A percentile compares a stretch with the other conserved stretches of the same genome.
phyloP scores from a whole-genome alignment of 2,329 filamentous ascomycete genomes.

The Chalaropsis thielavioides region DNA sequence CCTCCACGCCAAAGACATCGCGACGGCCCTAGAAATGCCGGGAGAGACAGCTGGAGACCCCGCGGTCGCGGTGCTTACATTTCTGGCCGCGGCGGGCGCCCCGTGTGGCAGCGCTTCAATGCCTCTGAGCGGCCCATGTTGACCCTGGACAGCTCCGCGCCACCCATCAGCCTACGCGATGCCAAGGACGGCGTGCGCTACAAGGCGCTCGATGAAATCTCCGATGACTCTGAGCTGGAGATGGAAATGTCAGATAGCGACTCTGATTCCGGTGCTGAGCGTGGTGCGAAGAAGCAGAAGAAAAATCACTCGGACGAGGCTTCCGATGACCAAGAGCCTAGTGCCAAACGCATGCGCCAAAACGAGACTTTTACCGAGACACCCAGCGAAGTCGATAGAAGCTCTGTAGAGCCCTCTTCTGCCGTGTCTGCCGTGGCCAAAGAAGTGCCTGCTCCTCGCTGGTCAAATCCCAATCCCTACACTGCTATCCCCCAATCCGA shows the following conservation, averaged over 20 bases:
- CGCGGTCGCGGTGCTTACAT: slow-evolving; percentile 22
- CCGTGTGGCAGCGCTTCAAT: slow-evolving; percentile 25
- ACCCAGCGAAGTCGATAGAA: neutral
- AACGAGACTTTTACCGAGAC: slow-evolving; percentile 23
- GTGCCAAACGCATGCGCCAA: slow-evolving; percentile 31
- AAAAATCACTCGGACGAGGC: neutral
- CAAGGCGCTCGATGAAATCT: slow-evolving; percentile 41
- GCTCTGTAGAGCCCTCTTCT: neutral
- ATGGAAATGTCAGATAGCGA: slow-evolving; percentile 48
- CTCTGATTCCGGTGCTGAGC: slow-evolving; percentile 22
- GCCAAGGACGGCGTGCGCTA: slow-evolving; percentile 36
- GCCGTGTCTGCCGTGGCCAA: neutral
- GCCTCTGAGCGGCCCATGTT: slow-evolving; percentile 38
- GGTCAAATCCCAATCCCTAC: slow-evolving; percentile 95
- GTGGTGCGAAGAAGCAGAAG: neutral
- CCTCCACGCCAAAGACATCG: slow-evolving; percentile 15
- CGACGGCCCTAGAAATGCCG: slow-evolving; percentile 7
- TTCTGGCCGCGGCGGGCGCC: slow-evolving; percentile 22
- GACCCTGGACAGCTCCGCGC: slow-evolving; percentile 29
- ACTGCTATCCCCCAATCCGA: slow-evolving; percentile 71
- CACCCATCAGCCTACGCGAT: slow-evolving; percentile 35
- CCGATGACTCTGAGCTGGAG: slow-evolving; percentile 47
- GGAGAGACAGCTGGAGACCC: slow-evolving; percentile 18
- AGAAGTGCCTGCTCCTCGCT: slow-evolving; percentile 43
- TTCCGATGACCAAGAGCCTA: slow-evolving; percentile 26